Percentiles rank a stretch among this genome's conserved stretches.
Evolutionary conservation across 306 rosid species (phyloP).

Genomic region (Vigna trinervia): DNA sequence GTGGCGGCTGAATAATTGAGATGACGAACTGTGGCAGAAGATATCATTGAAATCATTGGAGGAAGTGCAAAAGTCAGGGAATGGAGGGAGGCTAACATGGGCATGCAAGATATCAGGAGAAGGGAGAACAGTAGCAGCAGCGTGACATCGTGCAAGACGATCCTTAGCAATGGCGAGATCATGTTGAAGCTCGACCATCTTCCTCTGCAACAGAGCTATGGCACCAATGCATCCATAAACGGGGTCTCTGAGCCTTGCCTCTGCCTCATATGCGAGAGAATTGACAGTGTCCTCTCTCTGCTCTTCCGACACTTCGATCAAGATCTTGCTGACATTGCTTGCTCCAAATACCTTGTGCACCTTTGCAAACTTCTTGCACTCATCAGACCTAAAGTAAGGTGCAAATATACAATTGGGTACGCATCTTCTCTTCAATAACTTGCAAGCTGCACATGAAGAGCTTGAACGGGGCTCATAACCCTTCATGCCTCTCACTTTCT

Average conservation of each 20-base stretch:
- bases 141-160: constrained; percentile 71
- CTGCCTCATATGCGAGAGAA: constrained; percentile 87
- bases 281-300: constrained; percentile 86
- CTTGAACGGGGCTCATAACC: constrained; percentile 80
- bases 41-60: constrained; percentile 56
- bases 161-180: constrained; percentile 83
- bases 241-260: constrained; percentile 83
- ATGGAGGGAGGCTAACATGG: constrained; percentile 49
- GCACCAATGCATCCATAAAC: constrained; percentile 98
- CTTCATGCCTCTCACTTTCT: constrained; percentile 57
- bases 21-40: constrained; percentile 52
- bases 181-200: constrained; percentile 78
- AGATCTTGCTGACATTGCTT: constrained; percentile 95
- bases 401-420: constrained; percentile 83
- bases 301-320: constrained; percentile 77
- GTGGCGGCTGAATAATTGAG: constrained; percentile 54
- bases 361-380: constrained; percentile 79
- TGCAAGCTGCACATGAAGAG: constrained; percentile 98
- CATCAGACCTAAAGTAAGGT: constrained; percentile 81
- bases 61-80: constrained; percentile 54
- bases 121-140: constrained; percentile 35
- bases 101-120: constrained; percentile 40
- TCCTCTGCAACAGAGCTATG: constrained; percentile 71
- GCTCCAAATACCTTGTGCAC: constrained; percentile 98
- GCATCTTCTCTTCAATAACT: constrained; percentile 82